phyloP scores from a whole-genome alignment of 305 asterid species.

The Solanum hybrid region DNA sequence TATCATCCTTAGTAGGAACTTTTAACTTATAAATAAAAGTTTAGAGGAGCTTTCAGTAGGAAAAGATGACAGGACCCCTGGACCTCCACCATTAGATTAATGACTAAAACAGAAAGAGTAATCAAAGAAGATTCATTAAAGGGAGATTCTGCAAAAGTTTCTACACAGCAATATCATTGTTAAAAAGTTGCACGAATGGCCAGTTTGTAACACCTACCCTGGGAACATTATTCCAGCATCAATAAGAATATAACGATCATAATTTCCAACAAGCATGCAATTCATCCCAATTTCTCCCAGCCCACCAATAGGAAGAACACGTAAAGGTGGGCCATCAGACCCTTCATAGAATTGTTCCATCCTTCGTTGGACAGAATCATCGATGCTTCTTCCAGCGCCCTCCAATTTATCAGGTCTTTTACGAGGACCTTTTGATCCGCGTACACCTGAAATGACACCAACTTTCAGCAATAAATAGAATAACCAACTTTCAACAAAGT shows the following conservation, averaged over 20 bases:
- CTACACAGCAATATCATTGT: neutral
- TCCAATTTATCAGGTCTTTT: constrained; percentile 53
- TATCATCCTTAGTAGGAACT: neutral
- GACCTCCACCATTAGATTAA: neutral
- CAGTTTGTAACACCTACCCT: constrained; percentile 41
- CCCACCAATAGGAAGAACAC: constrained; percentile 94
- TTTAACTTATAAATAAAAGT: neutral
- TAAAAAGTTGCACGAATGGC: constrained; percentile 1
- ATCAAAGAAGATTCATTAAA: neutral
- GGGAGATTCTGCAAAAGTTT: neutral
- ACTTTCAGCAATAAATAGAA: neutral
- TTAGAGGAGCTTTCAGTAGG: neutral
- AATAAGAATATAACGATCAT: constrained; percentile 85
- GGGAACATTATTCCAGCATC: constrained; percentile 99
- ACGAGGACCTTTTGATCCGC: constrained; percentile 42
- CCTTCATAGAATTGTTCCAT: constrained; percentile 99
- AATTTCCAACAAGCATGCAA: constrained; percentile 97
- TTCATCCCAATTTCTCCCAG: constrained; percentile 99
- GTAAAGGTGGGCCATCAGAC: constrained; percentile 84
- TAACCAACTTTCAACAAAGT: neutral
- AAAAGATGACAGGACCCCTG: neutral
- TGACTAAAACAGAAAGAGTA: neutral
- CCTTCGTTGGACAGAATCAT: constrained; percentile 87
- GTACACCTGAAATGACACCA: constrained; percentile 31
- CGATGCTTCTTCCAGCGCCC: constrained; percentile 91